Base-by-base conservation (phyloP, 352 stramenopile genomes). In the Globisporangium cylindrosporum region DNA sequence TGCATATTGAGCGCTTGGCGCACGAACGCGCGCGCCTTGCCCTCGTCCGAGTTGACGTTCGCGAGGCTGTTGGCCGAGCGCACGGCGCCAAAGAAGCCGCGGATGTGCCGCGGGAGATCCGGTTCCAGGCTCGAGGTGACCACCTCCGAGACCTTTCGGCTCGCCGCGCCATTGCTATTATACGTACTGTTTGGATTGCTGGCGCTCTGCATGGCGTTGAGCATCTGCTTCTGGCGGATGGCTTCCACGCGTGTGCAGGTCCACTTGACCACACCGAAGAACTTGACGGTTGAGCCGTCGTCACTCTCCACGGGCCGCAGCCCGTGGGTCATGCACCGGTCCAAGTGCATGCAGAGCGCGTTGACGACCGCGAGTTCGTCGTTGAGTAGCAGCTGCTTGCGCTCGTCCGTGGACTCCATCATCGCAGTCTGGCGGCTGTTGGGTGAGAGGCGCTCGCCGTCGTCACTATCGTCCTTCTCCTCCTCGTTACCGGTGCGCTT, bases 201-300 rank as follows among this genome's bases (percentile, higher is more conserved):
- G 10, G 53, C 68, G 20, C 73, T 74, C n/a, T 88, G 81, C 78
- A 92, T 89, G 49, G 77, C 82, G 22, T 89, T 74, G 48, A 91
- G 66, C 73, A 86, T 75, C 62, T 91, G 86, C 60, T 82, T 81
- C 72, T 88, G 78, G 24, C 84, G 80, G 53, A 93, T 83, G 15
- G 84, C 81, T 67, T 90, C 84, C 46, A 95, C 78, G 43, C 87
- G 43, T 85, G 87, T 91, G 73, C 85, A 95, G 14, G 85, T 93
- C 87, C 87, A 95, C 74, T 95, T 95, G 67, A 91, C 81, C 4
- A 93, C 77, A 20, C 87, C 87, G 56, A 93, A 95, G 74, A 93
- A 95, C 64, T 95, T 91, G 73, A 95, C 87, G 2, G 83, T 92
- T 38, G 82, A 77, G n/a, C 53, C 43, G 55, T 80, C 69, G 57